phyloP scores from a whole-genome alignment of 116 monocot genomes.

The Posidonia oceanica region DNA sequence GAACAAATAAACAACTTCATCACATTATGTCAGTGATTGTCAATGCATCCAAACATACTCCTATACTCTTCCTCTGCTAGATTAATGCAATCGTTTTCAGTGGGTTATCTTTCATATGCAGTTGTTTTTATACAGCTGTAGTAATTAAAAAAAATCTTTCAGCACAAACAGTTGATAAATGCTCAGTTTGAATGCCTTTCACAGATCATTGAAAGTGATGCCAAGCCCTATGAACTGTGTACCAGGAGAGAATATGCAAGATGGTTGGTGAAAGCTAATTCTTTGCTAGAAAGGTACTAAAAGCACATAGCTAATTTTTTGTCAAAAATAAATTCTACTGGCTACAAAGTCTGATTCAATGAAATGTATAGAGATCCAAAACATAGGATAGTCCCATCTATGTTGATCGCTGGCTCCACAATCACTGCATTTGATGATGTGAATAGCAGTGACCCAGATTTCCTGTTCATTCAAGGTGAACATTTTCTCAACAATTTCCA shows the following conservation, averaged over 20 bases:
- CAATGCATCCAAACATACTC: neutral
- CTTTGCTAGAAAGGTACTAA: conserved; percentile 59
- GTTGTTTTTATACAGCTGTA: neutral
- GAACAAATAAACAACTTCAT: too few relatives aligned
- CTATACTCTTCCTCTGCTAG: neutral
- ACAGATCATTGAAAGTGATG: conserved; percentile 82
- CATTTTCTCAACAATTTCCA: neutral
- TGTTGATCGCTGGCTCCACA: conserved; percentile 21
- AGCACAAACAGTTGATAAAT: neutral
- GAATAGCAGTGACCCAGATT: conserved; percentile 54
- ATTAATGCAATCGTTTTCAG: neutral
- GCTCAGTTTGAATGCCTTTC: conserved; percentile 9
- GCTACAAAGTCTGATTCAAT: neutral
- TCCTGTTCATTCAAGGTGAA: conserved; percentile 80
- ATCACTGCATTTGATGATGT: conserved; percentile 83
- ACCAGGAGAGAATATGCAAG: conserved; percentile 87
- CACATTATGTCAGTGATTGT: neutral
- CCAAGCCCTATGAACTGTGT: conserved; percentile 53
- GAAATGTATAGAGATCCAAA: conserved; percentile 40
- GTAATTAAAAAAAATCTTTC: neutral
- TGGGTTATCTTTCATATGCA: neutral
- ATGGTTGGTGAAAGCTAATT: conserved; percentile 74
- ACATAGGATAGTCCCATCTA: conserved; percentile 45
- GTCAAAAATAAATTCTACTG: neutral
- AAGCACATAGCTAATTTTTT: neutral